A percentile compares a stretch with the other conserved stretches of the same genome.
Evolutionary conservation across 2,329 filamentous ascomycete genomes (phyloP).

Genomic region (Diaporthe vexans): DNA sequence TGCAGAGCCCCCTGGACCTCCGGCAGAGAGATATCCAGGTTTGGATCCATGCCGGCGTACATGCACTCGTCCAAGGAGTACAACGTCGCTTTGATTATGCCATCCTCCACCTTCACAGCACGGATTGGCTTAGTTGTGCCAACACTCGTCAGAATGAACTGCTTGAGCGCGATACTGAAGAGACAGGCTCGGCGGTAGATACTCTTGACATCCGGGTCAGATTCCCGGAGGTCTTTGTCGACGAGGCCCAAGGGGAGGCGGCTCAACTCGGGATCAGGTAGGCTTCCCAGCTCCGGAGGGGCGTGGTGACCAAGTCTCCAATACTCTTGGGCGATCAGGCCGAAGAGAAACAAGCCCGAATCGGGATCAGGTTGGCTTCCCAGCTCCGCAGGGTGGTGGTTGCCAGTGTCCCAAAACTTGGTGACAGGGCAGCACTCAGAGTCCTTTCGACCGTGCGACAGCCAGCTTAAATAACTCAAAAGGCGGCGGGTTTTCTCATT

Average conservation of each 20-base stretch:
- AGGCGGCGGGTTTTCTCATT: neutral
- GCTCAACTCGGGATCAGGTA: neutral
- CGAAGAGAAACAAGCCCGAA: neutral
- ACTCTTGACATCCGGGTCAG: neutral
- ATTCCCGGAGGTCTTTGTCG: rapidly evolving
- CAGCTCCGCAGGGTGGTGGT: no score
- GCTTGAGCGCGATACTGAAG: neutral
- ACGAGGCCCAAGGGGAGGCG: neutral
- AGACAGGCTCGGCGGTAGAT: neutral
- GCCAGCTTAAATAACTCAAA: neutral
- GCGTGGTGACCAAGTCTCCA: no score
- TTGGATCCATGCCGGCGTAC: no score
- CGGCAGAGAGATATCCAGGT: neutral
- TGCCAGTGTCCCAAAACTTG: neutral
- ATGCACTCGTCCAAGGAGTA: neutral
- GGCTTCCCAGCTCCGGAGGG: no score
- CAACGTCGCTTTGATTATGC: neutral
- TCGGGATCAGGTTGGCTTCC: rapidly evolving
- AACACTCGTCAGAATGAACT: neutral
- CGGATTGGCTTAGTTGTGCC: rapidly evolving
- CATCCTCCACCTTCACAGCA: neutral
- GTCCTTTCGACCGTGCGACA: neutral
- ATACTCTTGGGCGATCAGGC: no score
- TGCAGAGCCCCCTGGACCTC: neutral
- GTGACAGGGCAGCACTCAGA: neutral